Percentiles rank a stretch among this genome's conserved stretches.
phyloP scores from a whole-genome alignment of 169 alveolate species.

The Ichthyophthirius multifiliis region DNA sequence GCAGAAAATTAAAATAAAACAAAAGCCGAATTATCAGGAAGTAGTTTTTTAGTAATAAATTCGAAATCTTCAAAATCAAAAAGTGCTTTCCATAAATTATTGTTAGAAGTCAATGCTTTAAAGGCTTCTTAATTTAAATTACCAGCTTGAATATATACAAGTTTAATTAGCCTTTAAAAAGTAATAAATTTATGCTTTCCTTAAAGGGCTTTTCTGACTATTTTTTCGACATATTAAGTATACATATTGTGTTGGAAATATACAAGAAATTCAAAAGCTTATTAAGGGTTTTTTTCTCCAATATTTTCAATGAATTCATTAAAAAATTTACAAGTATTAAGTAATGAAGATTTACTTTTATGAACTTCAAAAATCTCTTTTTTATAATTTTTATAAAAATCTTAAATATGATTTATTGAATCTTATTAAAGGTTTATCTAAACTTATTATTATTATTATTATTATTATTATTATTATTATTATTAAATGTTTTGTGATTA shows the following conservation, averaged over 20 bases:
- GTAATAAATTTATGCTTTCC: slow-evolving; percentile 33
- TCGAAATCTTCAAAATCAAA: neutral
- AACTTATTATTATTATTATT: too few species aligned
- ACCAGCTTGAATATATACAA: neutral
- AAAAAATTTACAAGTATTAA: neutral
- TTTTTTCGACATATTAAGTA: neutral
- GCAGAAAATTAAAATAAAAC: slow-evolving; percentile 57
- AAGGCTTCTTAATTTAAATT: slow-evolving; percentile 15
- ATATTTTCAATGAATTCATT: neutral
- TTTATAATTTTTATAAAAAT: too few species aligned
- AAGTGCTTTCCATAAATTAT: slow-evolving; percentile 23
- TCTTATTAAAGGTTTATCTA: too few species aligned
- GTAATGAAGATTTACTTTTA: too few species aligned
- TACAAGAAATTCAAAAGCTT: slow-evolving; percentile 20
- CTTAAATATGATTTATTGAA: too few species aligned
- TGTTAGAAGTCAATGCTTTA: neutral
- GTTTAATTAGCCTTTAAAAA: slow-evolving; percentile 9
- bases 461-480: too few species aligned
- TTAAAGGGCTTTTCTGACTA: slow-evolving; percentile 16
- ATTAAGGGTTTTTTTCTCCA: neutral
- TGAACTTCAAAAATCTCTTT: too few species aligned
- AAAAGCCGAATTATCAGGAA: slow-evolving; percentile 62
- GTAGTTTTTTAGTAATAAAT: slow-evolving; percentile 53
- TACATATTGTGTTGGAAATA: slow-evolving; percentile 16
- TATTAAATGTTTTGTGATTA: too few species aligned